Evolutionary conservation across 768 basidiomycete genomes (phyloP).

Genomic region (Tricholoma sp.): DNA sequence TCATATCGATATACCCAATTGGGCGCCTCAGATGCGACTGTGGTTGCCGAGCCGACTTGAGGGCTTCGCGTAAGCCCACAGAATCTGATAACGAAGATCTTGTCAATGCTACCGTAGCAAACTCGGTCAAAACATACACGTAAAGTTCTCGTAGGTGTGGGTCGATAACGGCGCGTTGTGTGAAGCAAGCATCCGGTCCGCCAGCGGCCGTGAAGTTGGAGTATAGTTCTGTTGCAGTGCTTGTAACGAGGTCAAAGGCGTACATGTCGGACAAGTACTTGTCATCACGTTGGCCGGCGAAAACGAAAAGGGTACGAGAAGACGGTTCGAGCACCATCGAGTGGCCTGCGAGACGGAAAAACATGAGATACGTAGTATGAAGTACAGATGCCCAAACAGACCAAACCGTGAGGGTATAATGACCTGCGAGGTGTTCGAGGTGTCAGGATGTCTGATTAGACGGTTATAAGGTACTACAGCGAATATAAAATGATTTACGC

Average conservation of each 20-base stretch:
- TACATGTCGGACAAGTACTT: constrained; percentile 75
- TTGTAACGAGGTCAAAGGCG: constrained; percentile 56
- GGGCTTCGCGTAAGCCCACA: constrained; percentile 51
- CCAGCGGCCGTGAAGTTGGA: constrained; percentile 55
- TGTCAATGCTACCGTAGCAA: background rate
- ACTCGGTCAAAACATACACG: constrained; percentile 40
- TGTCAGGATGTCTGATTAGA: constrained; percentile 20
- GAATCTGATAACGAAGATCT: constrained; percentile 36
- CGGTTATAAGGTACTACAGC: background rate
- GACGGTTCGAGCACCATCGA: constrained; percentile 74
- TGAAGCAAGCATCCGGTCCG: constrained; percentile 69
- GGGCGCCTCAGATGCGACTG: constrained; percentile 42
- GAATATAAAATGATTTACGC: constrained; percentile 19
- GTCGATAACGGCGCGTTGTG: constrained; percentile 70
- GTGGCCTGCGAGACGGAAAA: constrained; percentile 43
- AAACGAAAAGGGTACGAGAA: constrained; percentile 58
- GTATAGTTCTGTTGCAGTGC: constrained; percentile 56
- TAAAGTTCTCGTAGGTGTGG: constrained; percentile 61
- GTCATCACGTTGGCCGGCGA: constrained; percentile 68
- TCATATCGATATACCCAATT: constrained; percentile 69
- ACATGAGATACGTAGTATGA: background rate
- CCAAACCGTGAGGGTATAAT: constrained; percentile 60
- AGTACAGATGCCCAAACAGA: constrained; percentile 17
- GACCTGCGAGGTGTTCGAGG: constrained; percentile 27
- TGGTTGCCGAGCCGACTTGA: constrained; percentile 33